Evolutionary conservation across 768 basidiomycete species (phyloP), one percentile per base, ranked within the genome.

Genomic region (Amanita rubescens): DNA sequence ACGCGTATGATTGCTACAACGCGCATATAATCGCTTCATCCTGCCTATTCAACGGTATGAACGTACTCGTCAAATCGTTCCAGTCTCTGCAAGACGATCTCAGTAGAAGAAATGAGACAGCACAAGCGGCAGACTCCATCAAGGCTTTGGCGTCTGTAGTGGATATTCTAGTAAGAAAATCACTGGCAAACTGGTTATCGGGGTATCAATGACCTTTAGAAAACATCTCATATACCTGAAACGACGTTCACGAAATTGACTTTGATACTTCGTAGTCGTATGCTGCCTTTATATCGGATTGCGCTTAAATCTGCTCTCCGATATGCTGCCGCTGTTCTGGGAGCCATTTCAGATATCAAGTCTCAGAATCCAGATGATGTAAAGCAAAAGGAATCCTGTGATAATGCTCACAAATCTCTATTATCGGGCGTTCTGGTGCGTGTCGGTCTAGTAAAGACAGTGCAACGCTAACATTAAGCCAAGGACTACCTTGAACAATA

Each of bases 401-500:
- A 81, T 62, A 56, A 53, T 11, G 65, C 75, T 10, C 71, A 75
- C 32, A 59, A 71, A 25, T 68, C 74, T 9, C 55, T 82, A n/a
- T 59, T 85, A 19, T 78, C 82, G 3, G 81, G 82, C 3, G 56
- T 81, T 32, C 60, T 80, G 55, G 79, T 80, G 58, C 58, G 71
- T 57, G 24, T 15, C 37, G 33, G 12, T 30, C 43, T 48, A 53
- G 33, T 27, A 20, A 38, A 39, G 64, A 61, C 63, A 62, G 53
- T 61, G 59, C 20, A 41, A 65, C 34, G 64, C 68, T 3, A 58
- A 62, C 19, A 27, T 49, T 48, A 34, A 12, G 47, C 34, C 34
- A 48, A 67, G 64, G 67, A 66, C 56, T 63, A 65, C 41, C 62
- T 70, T 14, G 74, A 75, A 45, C 57, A 58, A 15, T 51, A 60